These are phyloP conservation scores for Solanum aculeatissimum DNA, from an alignment of 305 asterid genomes.

Conservation along the genomic window DNA sequence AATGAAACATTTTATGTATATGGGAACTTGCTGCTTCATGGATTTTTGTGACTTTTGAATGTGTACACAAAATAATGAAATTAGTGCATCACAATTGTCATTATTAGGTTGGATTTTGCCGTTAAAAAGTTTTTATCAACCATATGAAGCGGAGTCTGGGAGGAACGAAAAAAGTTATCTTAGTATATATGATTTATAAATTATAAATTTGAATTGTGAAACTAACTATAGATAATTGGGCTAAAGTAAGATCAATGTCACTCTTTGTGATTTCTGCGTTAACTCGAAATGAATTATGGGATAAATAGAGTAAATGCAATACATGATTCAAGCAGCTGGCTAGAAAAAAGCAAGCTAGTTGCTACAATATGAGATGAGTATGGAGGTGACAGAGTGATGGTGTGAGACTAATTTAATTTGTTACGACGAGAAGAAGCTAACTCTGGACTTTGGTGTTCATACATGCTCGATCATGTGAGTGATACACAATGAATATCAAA, in stretches of 20 bases:
- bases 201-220: accelerated
- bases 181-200: neutral
- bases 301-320: neutral
- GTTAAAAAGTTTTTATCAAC: neutral
- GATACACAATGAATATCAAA: neutral
- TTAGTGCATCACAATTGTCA: neutral
- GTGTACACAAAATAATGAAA: neutral
- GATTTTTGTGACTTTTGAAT: neutral
- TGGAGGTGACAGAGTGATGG: neutral
- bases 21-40: neutral
- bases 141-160: neutral
- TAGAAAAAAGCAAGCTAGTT: neutral
- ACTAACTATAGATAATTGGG: neutral
- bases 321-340: neutral
- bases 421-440: neutral
- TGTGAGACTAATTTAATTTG: neutral
- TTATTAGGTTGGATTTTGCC: neutral
- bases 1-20: neutral
- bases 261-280: neutral
- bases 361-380: neutral
- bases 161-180: neutral
- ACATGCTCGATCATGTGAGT: neutral
- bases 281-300: neutral
- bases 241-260: neutral
- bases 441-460: neutral